These are phyloP conservation scores for Fraxinus ornus DNA, from an alignment of 305 asterid genomes.

Conservation along the genomic window DNA sequence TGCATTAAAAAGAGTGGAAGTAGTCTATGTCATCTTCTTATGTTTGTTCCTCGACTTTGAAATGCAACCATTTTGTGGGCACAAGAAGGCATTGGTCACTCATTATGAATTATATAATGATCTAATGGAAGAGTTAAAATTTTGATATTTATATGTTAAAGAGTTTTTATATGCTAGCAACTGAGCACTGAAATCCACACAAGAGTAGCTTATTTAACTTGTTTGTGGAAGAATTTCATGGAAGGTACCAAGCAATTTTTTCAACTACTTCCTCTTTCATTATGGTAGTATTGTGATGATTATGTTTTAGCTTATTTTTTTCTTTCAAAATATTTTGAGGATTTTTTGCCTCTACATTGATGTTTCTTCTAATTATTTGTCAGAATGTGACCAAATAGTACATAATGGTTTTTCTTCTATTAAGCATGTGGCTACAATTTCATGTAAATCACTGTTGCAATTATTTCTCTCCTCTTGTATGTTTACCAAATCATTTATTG, in stretches of 20 bases:
- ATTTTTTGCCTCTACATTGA: background rate
- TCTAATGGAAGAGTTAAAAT: background rate
- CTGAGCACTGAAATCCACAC: background rate
- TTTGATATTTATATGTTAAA: background rate
- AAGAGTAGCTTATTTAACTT: background rate
- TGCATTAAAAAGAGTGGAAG: slow-evolving; percentile 7
- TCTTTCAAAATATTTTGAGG: background rate
- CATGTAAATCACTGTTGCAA: background rate
- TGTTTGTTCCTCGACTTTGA: background rate
- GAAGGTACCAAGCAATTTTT: background rate
- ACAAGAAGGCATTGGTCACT: slow-evolving; percentile 12
- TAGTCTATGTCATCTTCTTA: slow-evolving; percentile 3
- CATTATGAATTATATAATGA: background rate
- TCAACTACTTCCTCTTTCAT: background rate
- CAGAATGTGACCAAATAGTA: background rate
- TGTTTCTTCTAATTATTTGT: background rate
- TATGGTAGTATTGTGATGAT: too few relatives aligned
- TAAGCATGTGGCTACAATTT: background rate
- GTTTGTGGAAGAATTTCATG: background rate
- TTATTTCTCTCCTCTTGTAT: background rate
- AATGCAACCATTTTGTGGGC: background rate
- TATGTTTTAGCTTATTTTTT: background rate
- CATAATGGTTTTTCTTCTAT: background rate
- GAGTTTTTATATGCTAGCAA: background rate
- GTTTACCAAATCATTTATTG: slow-evolving; percentile 13